These are phyloP conservation scores for Ceratobasidium sp. DNA, from an alignment of 1,284 basidiomycete genomes.

Conservation along the genomic window DNA sequence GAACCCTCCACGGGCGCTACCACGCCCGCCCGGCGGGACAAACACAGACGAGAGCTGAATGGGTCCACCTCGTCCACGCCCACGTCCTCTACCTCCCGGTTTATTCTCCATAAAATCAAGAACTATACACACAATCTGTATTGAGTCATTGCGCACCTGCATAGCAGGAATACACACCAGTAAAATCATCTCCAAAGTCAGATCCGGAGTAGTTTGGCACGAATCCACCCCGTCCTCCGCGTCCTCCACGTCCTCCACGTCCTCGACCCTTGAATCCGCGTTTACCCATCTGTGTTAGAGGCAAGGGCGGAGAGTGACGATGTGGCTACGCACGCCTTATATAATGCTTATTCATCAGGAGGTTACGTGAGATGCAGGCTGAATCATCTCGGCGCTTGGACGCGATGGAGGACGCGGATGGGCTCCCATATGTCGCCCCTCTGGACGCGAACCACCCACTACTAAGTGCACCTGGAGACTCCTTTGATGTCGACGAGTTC, in stretches of 20 bases:
- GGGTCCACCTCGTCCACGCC: slow-evolving; percentile 8
- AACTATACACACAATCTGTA: background rate
- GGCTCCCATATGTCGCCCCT: slow-evolving; percentile 37
- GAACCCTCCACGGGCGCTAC: background rate
- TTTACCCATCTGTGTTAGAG: slow-evolving; percentile 25
- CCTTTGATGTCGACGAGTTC: slow-evolving; percentile 88
- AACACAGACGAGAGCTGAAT: slow-evolving; percentile 26
- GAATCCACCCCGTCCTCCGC: slow-evolving; percentile 24
- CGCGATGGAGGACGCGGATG: slow-evolving; percentile 31
- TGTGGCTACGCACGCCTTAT: slow-evolving; percentile 31
- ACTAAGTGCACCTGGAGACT: slow-evolving; percentile 43
- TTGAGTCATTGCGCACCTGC: too few relatives aligned
- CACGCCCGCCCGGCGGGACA: slow-evolving; percentile 3
- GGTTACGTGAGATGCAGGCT: background rate
- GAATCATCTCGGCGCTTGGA: slow-evolving; percentile 29
- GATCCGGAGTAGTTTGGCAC: background rate
- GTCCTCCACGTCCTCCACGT: slow-evolving; percentile 30
- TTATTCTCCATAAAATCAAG: background rate
- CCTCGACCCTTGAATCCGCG: slow-evolving; percentile 26
- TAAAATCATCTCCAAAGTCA: slow-evolving; percentile 36
- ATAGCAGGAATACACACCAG: slow-evolving; percentile 3
- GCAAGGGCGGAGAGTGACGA: slow-evolving; percentile 31
- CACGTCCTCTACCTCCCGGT: slow-evolving; percentile 3
- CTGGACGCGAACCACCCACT: slow-evolving; percentile 34
- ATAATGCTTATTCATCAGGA: background rate